Base-by-base conservation (phyloP, 306 rosid species). In the Echinosophora koreensis region DNA sequence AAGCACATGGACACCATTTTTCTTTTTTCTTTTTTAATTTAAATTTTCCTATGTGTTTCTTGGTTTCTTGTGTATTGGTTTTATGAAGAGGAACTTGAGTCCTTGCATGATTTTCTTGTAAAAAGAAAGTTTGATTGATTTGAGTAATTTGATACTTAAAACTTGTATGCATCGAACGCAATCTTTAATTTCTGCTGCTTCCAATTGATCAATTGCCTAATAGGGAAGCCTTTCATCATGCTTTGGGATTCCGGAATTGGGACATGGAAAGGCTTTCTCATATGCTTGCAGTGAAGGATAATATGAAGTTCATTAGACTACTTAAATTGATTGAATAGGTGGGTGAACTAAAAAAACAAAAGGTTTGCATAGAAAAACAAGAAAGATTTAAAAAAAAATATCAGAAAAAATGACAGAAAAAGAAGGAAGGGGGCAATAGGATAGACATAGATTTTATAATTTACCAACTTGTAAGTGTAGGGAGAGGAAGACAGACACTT, bases 11-110 rank as follows among this genome's bases (percentile, higher is more conserved):
- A 4, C 22, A 3, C 14, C 14, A 6, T 41, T 71, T 71, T 79
- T 13, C 18, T 0, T 38, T 5, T 8, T 9, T 5, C 6, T 1
- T 4, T 0, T 59, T 50, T 28, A 7, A 18, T 58, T 68, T 58
- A 32, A 52, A 54, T 9, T 81, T 60, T 62, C 30, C 8, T 17
- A 16, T 54, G 35, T 54, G 66, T 71, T 67, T 60, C 6, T 60
- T 61, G 64, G 1, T 55, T 72, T 54, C 9, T 38, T 35, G 55
- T 28, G 73, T 42, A 50, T 50, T 35, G 65, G 17, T 11, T 10
- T 66, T 56, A 52, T 37, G 54, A 11, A 57, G 66, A 32, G 46
- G 57, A 69, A 30, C 5, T 8, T 49, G 71, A 28, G 12, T 28
- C 27, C 51, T 72, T 58, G n/a, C 51, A 16, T 67, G 30, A 59